Evolutionary conservation across 805 yeast genomes (phyloP).

Genomic region (Candida chauliodis): DNA sequence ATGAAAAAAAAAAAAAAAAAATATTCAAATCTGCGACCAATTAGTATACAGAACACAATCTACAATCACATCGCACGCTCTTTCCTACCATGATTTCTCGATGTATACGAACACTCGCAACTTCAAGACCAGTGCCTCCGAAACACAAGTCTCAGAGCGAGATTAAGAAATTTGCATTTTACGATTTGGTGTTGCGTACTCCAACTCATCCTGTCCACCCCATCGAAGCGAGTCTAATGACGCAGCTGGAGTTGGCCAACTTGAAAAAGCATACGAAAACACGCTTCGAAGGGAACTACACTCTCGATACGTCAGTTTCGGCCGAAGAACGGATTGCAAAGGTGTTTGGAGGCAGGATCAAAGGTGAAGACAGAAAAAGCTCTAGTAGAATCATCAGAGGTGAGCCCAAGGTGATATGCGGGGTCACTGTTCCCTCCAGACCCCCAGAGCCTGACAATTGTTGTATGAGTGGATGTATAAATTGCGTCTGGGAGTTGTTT

Average conservation of each 20-base stretch:
- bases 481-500: conserved; percentile 94
- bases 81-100: neutral
- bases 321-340: conserved; percentile 46
- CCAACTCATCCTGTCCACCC: conserved; percentile 31
- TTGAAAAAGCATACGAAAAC: conserved; percentile 20
- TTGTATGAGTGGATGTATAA: conserved; percentile 95
- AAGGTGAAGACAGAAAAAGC: conserved; percentile 46
- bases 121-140: conserved; percentile 3
- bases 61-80: neutral
- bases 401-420: conserved; percentile 42
- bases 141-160: neutral
- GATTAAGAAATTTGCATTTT: conserved; percentile 22
- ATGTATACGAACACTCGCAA: neutral
- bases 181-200: conserved; percentile 35
- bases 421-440: conserved; percentile 73
- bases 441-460: conserved; percentile 94
- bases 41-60: neutral
- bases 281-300: conserved; percentile 32
- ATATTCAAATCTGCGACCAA: neutral
- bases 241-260: conserved; percentile 14
- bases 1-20: neutral
- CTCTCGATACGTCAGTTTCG: conserved; percentile 21
- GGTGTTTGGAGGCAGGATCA: conserved; percentile 55
- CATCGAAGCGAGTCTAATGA: conserved; percentile 27
- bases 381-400: conserved; percentile 36